Evolutionary conservation across 2,329 filamentous ascomycete genomes (phyloP), one percentile per base, ranked within the genome.

Genomic region (Emydomyces testavorans): DNA sequence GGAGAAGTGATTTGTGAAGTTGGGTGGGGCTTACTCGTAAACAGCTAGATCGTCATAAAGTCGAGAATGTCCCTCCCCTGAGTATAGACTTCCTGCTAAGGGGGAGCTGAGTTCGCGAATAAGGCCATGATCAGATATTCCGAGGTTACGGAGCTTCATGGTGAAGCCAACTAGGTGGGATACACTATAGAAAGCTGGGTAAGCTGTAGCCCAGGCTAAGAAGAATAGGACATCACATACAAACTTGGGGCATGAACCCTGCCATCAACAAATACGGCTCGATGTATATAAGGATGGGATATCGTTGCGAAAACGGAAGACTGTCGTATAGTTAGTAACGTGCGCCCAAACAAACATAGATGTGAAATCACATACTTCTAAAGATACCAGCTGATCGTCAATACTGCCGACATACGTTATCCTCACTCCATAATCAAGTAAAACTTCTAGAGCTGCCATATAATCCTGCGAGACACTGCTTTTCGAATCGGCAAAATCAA

Each of bases 221-320:
- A 10, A 37, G 15, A n/a, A 21, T 21, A 7, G 11, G 3, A 21
- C n/a, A 46, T 31, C 35, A 55, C 75, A 60, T 60, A 78, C 76
- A 98, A 98, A 63, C 94, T 89, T 1, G 89, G 87, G 0, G 89
- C 84, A 62, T 96, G 90, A 28, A 95, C 76, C 50, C 89, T 81
- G 21, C 89, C 86, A 64, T 98, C 90, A 46, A 98, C 85, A 62
- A 96, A 96, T 13, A 94, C 88, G n/a, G 89, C 86, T 23, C 92
- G 82, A 63, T 88, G 94, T 50, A 96, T 90, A 63, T 95, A 89
- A 0, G 92, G 92, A 59, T 98, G 92, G 16, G 79, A 80, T 3
- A 88, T 80, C 0, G 84, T 84, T 0, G 86, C 83, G 65, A 93
- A 94, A 0, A 92, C 79, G 13, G 90, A 88, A 2, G 89, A 95